Evolutionary conservation across 345 rosid species (phyloP).

Genomic region (Ceriops zippeliana): DNA sequence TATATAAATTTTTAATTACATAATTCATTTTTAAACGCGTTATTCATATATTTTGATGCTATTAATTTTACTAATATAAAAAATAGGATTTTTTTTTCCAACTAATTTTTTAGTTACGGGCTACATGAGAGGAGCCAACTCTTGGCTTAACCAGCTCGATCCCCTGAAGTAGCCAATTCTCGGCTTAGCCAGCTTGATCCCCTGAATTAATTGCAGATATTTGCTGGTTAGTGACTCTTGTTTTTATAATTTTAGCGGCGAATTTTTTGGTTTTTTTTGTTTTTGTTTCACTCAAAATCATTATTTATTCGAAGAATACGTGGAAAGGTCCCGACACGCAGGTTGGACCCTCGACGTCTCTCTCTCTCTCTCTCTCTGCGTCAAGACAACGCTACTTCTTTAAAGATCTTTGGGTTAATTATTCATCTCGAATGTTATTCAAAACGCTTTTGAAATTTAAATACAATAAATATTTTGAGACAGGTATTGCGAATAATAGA

Average conservation of each 20-base stretch:
- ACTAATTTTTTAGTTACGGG: background rate
- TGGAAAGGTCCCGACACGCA: background rate
- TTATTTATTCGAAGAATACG: no score
- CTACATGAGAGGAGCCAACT: background rate
- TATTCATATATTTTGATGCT: no score
- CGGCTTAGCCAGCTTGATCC: background rate
- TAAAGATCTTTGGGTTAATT: no score
- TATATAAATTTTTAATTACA: no score
- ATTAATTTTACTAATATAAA: no score
- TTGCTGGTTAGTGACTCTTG: background rate
- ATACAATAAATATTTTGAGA: no score
- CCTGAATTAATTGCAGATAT: background rate
- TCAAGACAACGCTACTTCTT: slow-evolving; percentile 3
- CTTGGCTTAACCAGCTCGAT: background rate
- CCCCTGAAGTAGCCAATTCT: background rate
- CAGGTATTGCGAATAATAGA: no score
- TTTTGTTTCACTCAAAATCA: no score
- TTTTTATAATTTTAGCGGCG: background rate
- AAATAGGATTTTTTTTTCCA: no score
- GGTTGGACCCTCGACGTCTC: slow-evolving; percentile 7
- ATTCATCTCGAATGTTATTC: no score
- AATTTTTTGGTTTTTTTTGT: background rate
- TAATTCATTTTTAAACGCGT: no score
- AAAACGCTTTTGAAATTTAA: no score
- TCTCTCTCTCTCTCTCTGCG: slow-evolving; percentile 9